Conservation (phyloP, 176 grass and related monocot genomes). For the Cenchrus purpureus region DNA sequence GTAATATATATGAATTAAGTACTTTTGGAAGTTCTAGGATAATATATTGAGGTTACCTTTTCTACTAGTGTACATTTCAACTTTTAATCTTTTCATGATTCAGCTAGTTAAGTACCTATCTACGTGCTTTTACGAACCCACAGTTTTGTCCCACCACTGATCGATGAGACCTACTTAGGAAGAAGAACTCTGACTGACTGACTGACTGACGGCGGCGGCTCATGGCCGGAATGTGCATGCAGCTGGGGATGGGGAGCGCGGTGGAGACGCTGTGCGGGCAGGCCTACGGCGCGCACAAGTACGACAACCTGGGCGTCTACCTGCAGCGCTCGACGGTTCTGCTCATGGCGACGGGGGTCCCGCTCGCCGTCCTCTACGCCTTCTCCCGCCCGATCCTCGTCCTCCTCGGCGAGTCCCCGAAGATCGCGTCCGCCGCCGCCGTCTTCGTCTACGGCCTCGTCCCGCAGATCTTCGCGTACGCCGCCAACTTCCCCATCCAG, state of each 20-base stretch:
- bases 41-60: too few relatives aligned
- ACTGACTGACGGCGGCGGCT: too few relatives aligned
- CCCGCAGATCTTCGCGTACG: conserved; percentile 86
- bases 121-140: too few relatives aligned
- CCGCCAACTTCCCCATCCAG: conserved; percentile 71
- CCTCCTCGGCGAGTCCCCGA: conserved; percentile 61
- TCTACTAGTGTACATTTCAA: too few relatives aligned
- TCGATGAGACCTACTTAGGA: too few relatives aligned
- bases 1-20: too few relatives aligned
- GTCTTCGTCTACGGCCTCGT: conserved; percentile 62
- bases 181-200: conserved; percentile 3
- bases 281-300: conserved; percentile 66
- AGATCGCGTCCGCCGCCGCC: conserved; percentile 56
- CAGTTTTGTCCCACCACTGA: too few relatives aligned
- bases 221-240: background rate
- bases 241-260: conserved; percentile 91
- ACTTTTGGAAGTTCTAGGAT: too few relatives aligned
- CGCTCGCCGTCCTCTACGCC: background rate
- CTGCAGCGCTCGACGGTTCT: conserved; percentile 72
- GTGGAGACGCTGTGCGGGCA: conserved; percentile 89
- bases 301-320: conserved; percentile 80
- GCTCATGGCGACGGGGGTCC: background rate
- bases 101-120: too few relatives aligned
- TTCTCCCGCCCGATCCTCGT: conserved; percentile 45
- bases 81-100: too few relatives aligned